Evolutionary conservation across 2,329 filamentous ascomycete genomes (phyloP).

Genomic region (Cladosporium sp.): DNA sequence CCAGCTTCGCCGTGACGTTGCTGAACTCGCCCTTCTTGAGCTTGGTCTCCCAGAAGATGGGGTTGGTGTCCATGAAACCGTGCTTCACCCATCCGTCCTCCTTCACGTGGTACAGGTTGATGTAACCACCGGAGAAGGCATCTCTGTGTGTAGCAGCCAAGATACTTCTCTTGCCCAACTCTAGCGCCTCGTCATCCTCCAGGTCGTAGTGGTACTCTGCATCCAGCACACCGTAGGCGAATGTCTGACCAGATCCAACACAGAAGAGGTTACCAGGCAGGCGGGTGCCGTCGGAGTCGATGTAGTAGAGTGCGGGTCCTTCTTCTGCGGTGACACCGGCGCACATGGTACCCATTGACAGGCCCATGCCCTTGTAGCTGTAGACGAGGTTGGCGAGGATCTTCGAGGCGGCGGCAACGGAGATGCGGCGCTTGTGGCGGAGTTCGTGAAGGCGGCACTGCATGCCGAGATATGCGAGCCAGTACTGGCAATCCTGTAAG

Average conservation of each 20-base stretch:
- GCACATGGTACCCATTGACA: conserved; percentile 99
- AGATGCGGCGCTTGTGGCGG: conserved; percentile 97
- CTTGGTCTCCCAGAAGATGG: conserved; percentile 99
- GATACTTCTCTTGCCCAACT: conserved; percentile 87
- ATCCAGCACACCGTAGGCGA: conserved; percentile 96
- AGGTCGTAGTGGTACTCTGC: conserved; percentile 92
- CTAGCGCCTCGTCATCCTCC: conserved; percentile 79
- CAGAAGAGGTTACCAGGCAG: conserved; percentile 95
- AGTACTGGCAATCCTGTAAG: conserved; percentile 95
- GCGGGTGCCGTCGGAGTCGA: conserved; percentile 93
- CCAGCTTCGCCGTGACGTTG: conserved; percentile 77
- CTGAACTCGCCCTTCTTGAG: conserved; percentile 97
- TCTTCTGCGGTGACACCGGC: conserved; percentile 93
- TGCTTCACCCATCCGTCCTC: conserved; percentile 99
- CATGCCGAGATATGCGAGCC: conserved; percentile 97
- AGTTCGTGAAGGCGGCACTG: conserved; percentile 99
- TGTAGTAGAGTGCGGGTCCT: conserved; percentile 97
- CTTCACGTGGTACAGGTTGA: conserved; percentile 99
- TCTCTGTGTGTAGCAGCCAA: conserved; percentile 94
- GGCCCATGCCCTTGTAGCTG: conserved; percentile 96
- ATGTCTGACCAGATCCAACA: conserved; percentile 96
- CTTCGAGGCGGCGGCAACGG: conserved; percentile 93
- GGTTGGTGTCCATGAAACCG: conserved; percentile 96
- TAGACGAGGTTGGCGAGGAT: conserved; percentile 98
- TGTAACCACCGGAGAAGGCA: conserved; percentile 97